Percentiles rank a stretch among this genome's conserved stretches.
These are phyloP conservation scores for Calonectria crousiana DNA, from an alignment of 2,329 filamentous ascomycete species.

Conservation along the genomic window DNA sequence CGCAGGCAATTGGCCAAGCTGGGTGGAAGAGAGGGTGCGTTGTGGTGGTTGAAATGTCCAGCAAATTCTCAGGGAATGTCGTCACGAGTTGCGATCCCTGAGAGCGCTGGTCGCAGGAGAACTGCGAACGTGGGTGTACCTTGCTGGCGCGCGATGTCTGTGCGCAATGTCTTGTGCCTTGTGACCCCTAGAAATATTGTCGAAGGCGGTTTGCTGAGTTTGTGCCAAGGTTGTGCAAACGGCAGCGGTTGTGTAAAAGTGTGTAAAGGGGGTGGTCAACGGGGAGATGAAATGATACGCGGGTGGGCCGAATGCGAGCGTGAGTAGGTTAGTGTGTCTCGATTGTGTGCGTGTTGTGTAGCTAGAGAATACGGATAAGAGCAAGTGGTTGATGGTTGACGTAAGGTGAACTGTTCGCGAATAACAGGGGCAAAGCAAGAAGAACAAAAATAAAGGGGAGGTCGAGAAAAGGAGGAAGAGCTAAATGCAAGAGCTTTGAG, in stretches of 20 bases:
- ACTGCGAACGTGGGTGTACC: conserved; percentile 28
- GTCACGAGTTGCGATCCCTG: conserved; percentile 23
- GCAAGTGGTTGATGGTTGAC: neutral
- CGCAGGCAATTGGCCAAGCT: conserved; percentile 15
- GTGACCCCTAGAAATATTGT: conserved; percentile 16
- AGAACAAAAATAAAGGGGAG: neutral
- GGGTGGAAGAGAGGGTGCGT: conserved; percentile 26
- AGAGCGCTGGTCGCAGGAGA: conserved; percentile 14
- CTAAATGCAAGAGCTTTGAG: neutral
- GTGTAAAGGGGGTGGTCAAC: conserved; percentile 2
- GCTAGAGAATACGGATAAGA: neutral
- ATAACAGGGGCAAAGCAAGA: neutral
- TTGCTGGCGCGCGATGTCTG: conserved; percentile 26
- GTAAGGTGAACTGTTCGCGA: neutral
- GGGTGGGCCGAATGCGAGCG: neutral
- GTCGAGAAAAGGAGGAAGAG: neutral
- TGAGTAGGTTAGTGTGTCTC: neutral
- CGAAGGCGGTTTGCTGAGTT: neutral
- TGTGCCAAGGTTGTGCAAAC: conserved; percentile 11
- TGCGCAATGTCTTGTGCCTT: conserved; percentile 20
- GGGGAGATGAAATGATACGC: conserved; percentile 4
- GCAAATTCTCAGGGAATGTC: conserved; percentile 16
- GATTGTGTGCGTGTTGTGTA: neutral
- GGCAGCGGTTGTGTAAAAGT: neutral
- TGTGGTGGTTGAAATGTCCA: conserved; percentile 13